Evolutionary conservation across 352 stramenopile genomes (phyloP).

Genomic region (Phytophthora boehmeriae): DNA sequence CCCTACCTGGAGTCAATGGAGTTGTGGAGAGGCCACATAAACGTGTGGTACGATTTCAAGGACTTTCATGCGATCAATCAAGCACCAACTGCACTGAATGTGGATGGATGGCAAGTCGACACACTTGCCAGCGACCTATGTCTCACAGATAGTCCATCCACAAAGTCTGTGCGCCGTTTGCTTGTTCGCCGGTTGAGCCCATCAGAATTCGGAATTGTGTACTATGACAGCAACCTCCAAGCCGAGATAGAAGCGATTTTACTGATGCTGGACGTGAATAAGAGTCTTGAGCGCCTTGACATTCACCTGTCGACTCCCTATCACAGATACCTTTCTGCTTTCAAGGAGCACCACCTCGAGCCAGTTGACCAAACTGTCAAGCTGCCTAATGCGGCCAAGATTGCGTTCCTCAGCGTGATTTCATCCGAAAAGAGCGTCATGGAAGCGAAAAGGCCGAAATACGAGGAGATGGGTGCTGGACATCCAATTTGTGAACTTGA

Average conservation of each 20-base stretch:
- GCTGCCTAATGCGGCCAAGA: background rate
- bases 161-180: background rate
- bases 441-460: background rate
- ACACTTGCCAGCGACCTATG: background rate
- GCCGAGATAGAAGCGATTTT: background rate
- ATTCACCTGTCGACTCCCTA: background rate
- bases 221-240: background rate
- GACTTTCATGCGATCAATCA: background rate
- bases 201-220: background rate
- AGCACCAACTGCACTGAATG: background rate
- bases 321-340: background rate
- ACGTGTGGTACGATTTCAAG: background rate
- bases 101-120: background rate
- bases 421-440: background rate
- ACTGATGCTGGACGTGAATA: conserved; percentile 5
- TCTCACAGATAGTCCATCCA: background rate
- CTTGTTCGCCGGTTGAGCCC: background rate
- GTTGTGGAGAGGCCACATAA: background rate
- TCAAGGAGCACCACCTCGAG: conserved; percentile 4
- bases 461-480: background rate
- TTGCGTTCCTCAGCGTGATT: background rate
- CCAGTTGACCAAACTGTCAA: background rate
- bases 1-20: background rate
- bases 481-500: background rate
- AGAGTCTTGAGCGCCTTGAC: conserved; percentile 2